phyloP scores from a whole-genome alignment of 2,329 filamentous ascomycete genomes.

The Colletotrichum navitas region DNA sequence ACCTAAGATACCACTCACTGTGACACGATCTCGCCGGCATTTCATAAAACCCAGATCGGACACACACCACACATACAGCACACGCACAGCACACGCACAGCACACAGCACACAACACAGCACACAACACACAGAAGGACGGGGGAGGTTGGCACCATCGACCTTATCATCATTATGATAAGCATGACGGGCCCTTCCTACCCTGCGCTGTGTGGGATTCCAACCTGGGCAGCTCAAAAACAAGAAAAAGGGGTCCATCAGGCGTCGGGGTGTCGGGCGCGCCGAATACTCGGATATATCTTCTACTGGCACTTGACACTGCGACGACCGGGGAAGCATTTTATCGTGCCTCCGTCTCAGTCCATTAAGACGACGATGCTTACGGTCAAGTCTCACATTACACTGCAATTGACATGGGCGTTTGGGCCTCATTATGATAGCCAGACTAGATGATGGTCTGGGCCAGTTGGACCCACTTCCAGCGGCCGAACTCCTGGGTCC shows the following conservation, averaged over 20 bases:
- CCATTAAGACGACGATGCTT: not conserved
- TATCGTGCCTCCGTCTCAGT: not conserved
- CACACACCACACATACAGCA: not conserved
- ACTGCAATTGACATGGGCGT: not conserved
- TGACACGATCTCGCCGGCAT: conserved; percentile 35
- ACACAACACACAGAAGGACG: not conserved
- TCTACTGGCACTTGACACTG: not conserved
- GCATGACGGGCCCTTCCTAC: not conserved
- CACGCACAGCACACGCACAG: not conserved
- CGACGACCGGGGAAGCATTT: not conserved
- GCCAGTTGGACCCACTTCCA: not conserved
- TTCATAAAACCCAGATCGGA: conserved; percentile 39
- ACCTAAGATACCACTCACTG: not conserved
- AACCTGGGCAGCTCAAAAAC: not conserved
- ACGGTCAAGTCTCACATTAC: not conserved
- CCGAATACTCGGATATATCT: not conserved
- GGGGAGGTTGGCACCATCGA: not conserved
- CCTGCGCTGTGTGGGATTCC: not conserved
- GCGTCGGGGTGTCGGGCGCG: conserved; percentile 1
- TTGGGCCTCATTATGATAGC: not conserved
- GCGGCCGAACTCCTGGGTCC: not conserved
- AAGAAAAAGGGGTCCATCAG: not conserved
- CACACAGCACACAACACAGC: not conserved
- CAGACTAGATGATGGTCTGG: not conserved
- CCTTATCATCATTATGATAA: conserved; percentile 13